Evolutionary conservation across 2,329 filamentous ascomycete species (phyloP).

Genomic region (Alternaria sp.): DNA sequence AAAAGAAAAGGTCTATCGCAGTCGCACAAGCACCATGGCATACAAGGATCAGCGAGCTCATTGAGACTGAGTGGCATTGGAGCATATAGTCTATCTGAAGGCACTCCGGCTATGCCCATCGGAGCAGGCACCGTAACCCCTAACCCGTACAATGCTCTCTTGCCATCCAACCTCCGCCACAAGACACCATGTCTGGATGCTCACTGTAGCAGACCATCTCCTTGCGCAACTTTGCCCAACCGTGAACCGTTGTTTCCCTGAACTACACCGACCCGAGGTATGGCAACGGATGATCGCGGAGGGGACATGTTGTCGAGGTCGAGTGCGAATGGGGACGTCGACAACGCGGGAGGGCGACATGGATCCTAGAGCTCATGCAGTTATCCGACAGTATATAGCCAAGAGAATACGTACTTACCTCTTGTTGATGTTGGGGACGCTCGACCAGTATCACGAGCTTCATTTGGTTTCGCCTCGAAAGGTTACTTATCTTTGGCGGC

Average conservation of each 20-base stretch:
- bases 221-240: neutral
- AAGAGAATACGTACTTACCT: neutral
- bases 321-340: neutral
- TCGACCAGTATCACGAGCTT: neutral
- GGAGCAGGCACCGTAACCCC: neutral
- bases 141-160: neutral
- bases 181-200: neutral
- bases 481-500: slow-evolving; percentile 5
- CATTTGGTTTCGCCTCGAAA: neutral
- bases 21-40: neutral
- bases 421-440: neutral
- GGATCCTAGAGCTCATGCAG: neutral
- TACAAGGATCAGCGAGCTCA: neutral
- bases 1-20: neutral
- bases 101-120: neutral
- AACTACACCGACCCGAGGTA: neutral
- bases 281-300: neutral
- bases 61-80: neutral
- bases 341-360: neutral
- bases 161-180: neutral
- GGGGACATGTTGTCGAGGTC: neutral
- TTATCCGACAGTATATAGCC: neutral
- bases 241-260: neutral
- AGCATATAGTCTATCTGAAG: neutral
- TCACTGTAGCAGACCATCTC: neutral